Conservation (phyloP, 2,329 filamentous ascomycete genomes). For the Fusarium sp. region DNA sequence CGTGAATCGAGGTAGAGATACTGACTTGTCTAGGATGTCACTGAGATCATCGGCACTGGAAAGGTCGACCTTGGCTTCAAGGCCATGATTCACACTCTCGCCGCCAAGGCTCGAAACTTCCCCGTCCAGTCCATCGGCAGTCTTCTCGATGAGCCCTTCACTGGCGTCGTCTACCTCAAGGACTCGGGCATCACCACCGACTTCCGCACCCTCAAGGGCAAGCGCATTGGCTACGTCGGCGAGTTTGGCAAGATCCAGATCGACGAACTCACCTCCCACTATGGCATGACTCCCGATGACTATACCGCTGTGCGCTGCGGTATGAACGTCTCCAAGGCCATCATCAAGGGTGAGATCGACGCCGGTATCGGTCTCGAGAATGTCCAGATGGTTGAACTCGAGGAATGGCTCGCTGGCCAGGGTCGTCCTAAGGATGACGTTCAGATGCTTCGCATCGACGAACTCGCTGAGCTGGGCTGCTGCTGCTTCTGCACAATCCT, state of each 20-base stretch:
- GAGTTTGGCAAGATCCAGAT: conserved; percentile 89
- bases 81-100: conserved; percentile 85
- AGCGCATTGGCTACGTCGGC: conserved; percentile 82
- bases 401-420: conserved; percentile 76
- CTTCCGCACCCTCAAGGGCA: conserved; percentile 79
- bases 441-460: conserved; percentile 83
- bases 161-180: conserved; percentile 81
- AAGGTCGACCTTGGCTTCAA: conserved; percentile 85
- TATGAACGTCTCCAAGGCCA: conserved; percentile 83
- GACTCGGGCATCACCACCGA: conserved; percentile 78
- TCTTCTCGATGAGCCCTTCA: conserved; percentile 83
- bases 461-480: conserved; percentile 82
- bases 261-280: conserved; percentile 82
- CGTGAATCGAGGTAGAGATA: accelerated
- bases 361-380: conserved; percentile 83
- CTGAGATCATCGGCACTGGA: conserved; percentile 80
- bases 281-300: conserved; percentile 77
- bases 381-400: conserved; percentile 84
- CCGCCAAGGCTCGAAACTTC: conserved; percentile 80
- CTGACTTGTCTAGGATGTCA: conserved; percentile 69
- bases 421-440: conserved; percentile 73
- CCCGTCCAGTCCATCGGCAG: conserved; percentile 79
- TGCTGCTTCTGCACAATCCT: conserved; percentile 87
- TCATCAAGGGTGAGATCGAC: conserved; percentile 77
- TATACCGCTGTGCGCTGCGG: conserved; percentile 83